These are phyloP conservation scores for Parachlorella kessleri DNA, from an alignment of 139 green algal species.

Conservation along the genomic window DNA sequence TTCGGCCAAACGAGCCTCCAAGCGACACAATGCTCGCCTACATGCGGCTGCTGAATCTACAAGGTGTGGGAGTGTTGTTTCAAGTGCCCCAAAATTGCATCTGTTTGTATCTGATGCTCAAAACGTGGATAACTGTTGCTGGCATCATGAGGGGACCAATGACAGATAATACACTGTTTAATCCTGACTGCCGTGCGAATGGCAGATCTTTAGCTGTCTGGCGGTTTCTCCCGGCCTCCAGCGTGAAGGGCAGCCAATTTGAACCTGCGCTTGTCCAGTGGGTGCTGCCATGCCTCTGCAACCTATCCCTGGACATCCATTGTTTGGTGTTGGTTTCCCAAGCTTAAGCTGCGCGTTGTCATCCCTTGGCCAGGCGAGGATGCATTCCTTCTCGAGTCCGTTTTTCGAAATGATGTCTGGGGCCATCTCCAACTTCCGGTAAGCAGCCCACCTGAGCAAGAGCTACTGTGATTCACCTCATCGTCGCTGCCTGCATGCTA, in stretches of 20 bases:
- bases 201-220: neutral
- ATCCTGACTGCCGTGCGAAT: neutral
- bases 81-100: neutral
- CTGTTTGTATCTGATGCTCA: too few relatives aligned
- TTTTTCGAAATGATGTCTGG: conserved; percentile 86
- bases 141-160: neutral
- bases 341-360: conserved; percentile 60
- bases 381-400: conserved; percentile 88
- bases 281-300: neutral
- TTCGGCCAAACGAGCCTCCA: conserved; percentile 46
- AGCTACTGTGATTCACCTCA: too few relatives aligned
- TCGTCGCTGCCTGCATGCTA: too few relatives aligned
- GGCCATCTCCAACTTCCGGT: conserved; percentile 77
- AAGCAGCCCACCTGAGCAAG: too few relatives aligned
- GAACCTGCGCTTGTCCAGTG: neutral
- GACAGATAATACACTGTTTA: neutral
- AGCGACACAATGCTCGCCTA: conserved; percentile 72
- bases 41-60: conserved; percentile 81
- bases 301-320: neutral
- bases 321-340: too few relatives aligned
- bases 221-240: too few relatives aligned
- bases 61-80: conserved; percentile 19
- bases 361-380: conserved; percentile 60
- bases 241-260: too few relatives aligned
- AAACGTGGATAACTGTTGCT: too few relatives aligned